Percentiles rank a stretch among this genome's conserved stretches.
Evolutionary conservation across 2,329 filamentous ascomycete genomes (phyloP).

Genomic region (Ceratocystis colombiana): DNA sequence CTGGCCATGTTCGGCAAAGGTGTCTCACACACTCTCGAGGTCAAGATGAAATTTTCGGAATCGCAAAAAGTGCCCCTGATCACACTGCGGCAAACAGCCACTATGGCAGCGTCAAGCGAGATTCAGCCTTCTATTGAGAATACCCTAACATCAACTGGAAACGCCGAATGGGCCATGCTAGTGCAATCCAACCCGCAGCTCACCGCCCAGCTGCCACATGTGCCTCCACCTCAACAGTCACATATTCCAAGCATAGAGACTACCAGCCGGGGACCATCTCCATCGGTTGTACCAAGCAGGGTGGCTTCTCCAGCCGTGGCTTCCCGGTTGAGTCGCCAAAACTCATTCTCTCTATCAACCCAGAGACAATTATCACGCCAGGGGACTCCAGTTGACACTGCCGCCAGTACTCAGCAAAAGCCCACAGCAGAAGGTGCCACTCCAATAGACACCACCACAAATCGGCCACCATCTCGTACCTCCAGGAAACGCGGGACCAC

Average conservation of each 20-base stretch:
- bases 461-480: slow-evolving; percentile 51
- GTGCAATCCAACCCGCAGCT: slow-evolving; percentile 57
- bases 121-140: slow-evolving; percentile 29
- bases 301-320: slow-evolving; percentile 11
- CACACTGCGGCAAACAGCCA: neutral
- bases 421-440: slow-evolving; percentile 21
- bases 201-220: slow-evolving; percentile 27
- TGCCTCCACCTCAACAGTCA: slow-evolving; percentile 8
- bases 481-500: slow-evolving; percentile 44
- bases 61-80: slow-evolving; percentile 47
- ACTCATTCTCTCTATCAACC: slow-evolving; percentile 2
- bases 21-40: slow-evolving; percentile 79
- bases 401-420: slow-evolving; percentile 16
- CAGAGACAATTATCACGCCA: slow-evolving; percentile 16
- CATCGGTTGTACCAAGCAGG: slow-evolving; percentile 10
- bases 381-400: slow-evolving; percentile 12
- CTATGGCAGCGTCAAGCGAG: neutral
- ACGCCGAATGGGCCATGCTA: slow-evolving; percentile 68
- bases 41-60: slow-evolving; percentile 76
- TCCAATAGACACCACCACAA: slow-evolving; percentile 33
- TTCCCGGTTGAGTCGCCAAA: slow-evolving; percentile 2
- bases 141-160: slow-evolving; percentile 47
- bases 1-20: slow-evolving; percentile 76
- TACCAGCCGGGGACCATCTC: slow-evolving; percentile 11
- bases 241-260: slow-evolving; percentile 17